Evolutionary conservation across 164 flowering plant genomes (phyloP), one percentile per base, ranked within the genome.

Genomic region (Berberis vulgaris): DNA sequence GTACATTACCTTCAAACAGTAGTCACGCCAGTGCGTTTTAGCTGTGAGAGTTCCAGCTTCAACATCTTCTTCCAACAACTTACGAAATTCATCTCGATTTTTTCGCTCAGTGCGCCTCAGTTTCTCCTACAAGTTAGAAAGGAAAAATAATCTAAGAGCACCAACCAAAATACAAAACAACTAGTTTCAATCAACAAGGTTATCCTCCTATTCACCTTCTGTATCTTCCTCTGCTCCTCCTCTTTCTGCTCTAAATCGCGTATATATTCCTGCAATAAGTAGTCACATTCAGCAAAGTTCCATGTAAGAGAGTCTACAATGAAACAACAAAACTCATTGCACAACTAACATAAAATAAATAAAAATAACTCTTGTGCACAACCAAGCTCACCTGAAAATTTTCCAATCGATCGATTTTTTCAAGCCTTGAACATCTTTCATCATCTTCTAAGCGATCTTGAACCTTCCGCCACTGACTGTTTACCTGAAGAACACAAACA

Each of bases 401-500:
- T 62, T 85, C 84, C 75, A 93, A 74, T 55, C 98, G 89, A 42
- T 90, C 97, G 71, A 93, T 77, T 69, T 93, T 90, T 69, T 90
- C 96, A 67, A 93, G 96, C 40, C 96, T 83, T 45, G 81, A 79
- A 65, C 92, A 86, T 66, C 95, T 82, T 69, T 90, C 98, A 84
- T 88, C 95, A 75, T 86, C 98, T 71, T 90, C 98, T 61, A 93
- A 73, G 41, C 89, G 89, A 77, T 88, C 96, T 71, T 88, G 90
- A 67, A 90, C 84, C 77, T 87, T 91, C 54, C 99, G 79, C 99
- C 98, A 89, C 65, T 85, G 97, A 74, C 87, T 89, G 68, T 67
- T 86, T 54, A 76, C 92, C 99, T 95, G 70, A 12, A 75, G 5
- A 12, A 50, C 12, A 5, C 41, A 62, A 62, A 1, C 5, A 46